Base-by-base conservation (phyloP, 2,329 filamentous ascomycete species). In the Eutypa lata region DNA sequence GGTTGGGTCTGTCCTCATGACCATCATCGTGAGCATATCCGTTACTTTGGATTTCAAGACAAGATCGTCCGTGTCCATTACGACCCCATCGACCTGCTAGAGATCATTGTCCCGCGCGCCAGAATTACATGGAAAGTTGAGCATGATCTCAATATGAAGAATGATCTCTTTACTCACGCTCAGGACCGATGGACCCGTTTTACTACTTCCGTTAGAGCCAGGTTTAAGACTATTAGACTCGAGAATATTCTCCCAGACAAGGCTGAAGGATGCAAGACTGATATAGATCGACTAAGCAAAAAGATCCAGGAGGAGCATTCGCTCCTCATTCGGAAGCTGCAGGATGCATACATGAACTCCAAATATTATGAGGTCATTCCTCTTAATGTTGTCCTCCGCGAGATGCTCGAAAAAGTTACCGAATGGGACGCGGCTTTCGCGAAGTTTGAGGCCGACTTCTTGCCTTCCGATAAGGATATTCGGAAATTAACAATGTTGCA, bases 41-140 rank as follows among this genome's bases (percentile, higher is more conserved):
- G 93, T 28, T 97, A 93, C 68, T 99, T 99, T 70, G 90, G 91
- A 44, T 88, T 90, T 65, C 87, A 89, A 55, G 91, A 96, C 65
- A 84, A 92, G 50, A 89, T 90, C 7, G 81, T 99, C 43, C 84
- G 91, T 21, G 87, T 99, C 52, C 93, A 97, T 66, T 96, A 95
- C 71, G 94, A 97, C 64, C 83, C 88, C 0, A 92, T 99, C 53
- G 90, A 94, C 60, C 81, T 99, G 7, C 86, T 97, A 37, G 95
- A 99, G 68, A 92, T 99, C 54, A 87, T 96, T 49, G 94, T 97
- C 2, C 94, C 94, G 2, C 83, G 92, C 52, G 85, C 91, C 24
- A 84, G 90, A 51, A 89, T 99, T 49, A 97, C 93, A 0, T 99
- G 95, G 93, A 97, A 97, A 69, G 94, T 99, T 24, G 93, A 96